phyloP scores from a whole-genome alignment of 257 asterid species.

The Solanum chiquidenum region DNA sequence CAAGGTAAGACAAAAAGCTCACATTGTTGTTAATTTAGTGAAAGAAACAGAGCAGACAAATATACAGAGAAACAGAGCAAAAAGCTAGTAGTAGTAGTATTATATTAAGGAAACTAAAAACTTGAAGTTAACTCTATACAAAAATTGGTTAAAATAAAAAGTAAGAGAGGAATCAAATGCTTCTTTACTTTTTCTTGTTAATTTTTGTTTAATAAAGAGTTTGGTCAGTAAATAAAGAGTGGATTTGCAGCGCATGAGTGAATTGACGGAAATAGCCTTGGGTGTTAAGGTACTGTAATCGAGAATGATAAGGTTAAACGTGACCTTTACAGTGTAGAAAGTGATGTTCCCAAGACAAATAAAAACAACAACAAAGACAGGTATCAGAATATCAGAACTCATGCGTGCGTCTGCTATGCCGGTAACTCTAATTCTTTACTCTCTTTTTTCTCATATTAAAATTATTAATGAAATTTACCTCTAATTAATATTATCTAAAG shows the following conservation, averaged over 20 bases:
- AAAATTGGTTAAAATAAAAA: neutral
- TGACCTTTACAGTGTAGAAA: neutral
- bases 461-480: too few relatives aligned
- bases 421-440: neutral
- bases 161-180: neutral
- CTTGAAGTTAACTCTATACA: neutral
- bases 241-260: neutral
- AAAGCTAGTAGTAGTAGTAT: neutral
- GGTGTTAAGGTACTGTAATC: neutral
- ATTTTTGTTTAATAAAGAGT: neutral
- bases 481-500: too few relatives aligned
- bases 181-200: neutral
- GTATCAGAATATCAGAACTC: neutral
- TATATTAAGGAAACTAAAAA: neutral
- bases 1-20: conserved; percentile 1
- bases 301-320: neutral
- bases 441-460: too few relatives aligned
- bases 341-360: neutral
- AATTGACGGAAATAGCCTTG: neutral
- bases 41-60: conserved; percentile 13
- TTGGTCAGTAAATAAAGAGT: neutral
- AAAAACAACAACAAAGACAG: neutral
- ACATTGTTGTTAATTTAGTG: conserved; percentile 13
- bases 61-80: neutral
- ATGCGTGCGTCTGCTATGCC: neutral